Evolutionary conservation across 441 rosid genomes (phyloP).

Genomic region (Cnidoscolus chayamansa): DNA sequence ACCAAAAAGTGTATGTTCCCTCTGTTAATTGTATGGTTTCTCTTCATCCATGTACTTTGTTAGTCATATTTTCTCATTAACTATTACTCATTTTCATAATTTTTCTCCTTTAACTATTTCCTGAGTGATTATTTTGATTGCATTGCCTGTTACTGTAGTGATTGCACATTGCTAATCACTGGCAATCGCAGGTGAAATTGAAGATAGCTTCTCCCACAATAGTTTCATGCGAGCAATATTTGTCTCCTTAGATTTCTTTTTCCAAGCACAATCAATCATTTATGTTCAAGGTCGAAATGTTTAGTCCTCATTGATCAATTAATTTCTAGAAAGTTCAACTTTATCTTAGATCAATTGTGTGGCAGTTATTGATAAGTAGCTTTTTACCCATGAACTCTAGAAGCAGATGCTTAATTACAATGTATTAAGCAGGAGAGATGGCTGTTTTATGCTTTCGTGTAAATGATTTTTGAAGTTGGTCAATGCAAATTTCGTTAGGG

Average conservation of each 20-base stretch:
- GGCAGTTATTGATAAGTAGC: not conserved
- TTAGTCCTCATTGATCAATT: not conserved
- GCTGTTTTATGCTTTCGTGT: not conserved
- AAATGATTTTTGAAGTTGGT: not conserved
- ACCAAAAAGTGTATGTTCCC: conserved; percentile 49
- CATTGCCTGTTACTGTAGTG: not conserved
- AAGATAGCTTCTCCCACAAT: not conserved
- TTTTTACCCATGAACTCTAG: not conserved
- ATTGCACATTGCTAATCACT: too few species aligned
- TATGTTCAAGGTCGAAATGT: not conserved
- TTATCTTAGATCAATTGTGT: not conserved
- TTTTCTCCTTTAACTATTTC: not conserved
- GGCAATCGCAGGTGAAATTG: not conserved
- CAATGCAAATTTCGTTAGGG: not conserved
- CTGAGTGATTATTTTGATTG: not conserved
- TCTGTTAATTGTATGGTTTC: conserved; percentile 1
- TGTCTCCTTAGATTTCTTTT: not conserved
- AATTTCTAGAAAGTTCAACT: not conserved
- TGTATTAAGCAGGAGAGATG: not conserved
- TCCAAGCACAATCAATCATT: not conserved
- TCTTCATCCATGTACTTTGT: not conserved
- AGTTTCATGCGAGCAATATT: not conserved
- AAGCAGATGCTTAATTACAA: not conserved
- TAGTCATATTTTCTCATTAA: not conserved
- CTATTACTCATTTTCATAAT: not conserved